A percentile compares a stretch with the other conserved stretches of the same genome.
These are phyloP conservation scores for Ustilago lituana DNA, from an alignment of 1,284 basidiomycete species.

Conservation along the genomic window DNA sequence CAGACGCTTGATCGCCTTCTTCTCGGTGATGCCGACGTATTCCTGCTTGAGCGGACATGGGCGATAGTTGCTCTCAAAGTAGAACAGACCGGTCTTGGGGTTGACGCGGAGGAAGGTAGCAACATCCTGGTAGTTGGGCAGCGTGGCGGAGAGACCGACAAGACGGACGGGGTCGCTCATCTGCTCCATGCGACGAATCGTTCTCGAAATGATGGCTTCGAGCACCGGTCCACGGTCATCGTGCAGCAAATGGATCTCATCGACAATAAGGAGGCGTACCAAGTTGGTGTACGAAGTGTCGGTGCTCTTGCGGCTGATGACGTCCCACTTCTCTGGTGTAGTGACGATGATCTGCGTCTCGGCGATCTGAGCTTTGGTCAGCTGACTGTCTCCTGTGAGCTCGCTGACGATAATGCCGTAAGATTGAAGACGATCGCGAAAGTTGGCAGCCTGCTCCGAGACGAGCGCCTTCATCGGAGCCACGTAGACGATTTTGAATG, in stretches of 20 bases:
- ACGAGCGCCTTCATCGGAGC: conserved; percentile 84
- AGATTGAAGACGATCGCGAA: conserved; percentile 76
- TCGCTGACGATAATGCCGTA: conserved; percentile 92
- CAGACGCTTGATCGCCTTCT: conserved; percentile 98
- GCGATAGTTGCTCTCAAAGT: conserved; percentile 89
- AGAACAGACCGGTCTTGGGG: conserved; percentile 89
- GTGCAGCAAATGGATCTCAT: conserved; percentile 96
- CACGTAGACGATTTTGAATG: conserved; percentile 97
- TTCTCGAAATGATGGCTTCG: conserved; percentile 89
- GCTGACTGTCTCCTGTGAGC: conserved; percentile 94
- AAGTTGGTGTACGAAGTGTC: conserved; percentile 98
- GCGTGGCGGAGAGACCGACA: conserved; percentile 92
- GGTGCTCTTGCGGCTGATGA: conserved; percentile 93
- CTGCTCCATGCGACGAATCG: conserved; percentile 91
- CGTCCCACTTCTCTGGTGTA: conserved; percentile 98
- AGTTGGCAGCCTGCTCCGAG: conserved; percentile 65
- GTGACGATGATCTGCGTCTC: conserved; percentile 99
- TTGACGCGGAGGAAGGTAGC: conserved; percentile 97
- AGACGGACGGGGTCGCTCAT: conserved; percentile 84
- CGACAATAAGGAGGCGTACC: conserved; percentile 94
- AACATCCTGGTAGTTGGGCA: conserved; percentile 99
- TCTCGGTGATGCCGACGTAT: conserved; percentile 97
- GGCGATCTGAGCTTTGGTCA: conserved; percentile 96
- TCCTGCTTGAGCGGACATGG: conserved; percentile 96
- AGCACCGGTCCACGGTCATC: conserved; percentile 98